phyloP scores from a whole-genome alignment of 208 protist species.

The Leishmania gerbilli region DNA sequence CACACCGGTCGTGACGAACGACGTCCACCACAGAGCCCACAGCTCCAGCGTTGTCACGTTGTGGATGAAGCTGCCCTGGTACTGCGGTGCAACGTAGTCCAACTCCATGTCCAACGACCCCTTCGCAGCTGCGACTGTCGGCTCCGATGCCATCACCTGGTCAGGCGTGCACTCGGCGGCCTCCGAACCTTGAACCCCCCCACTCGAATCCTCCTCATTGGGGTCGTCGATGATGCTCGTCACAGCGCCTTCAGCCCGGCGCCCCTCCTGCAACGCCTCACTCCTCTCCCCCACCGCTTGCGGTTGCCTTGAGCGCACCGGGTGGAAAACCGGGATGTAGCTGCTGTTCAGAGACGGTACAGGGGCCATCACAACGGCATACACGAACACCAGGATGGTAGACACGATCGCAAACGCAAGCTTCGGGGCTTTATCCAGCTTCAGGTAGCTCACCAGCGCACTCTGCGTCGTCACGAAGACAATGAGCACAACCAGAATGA shows the following conservation, averaged over 20 bases:
- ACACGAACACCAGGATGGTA: slow-evolving; percentile 24
- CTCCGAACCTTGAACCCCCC: too few relatives aligned
- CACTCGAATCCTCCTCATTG: too few relatives aligned
- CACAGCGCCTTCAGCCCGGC: neutral
- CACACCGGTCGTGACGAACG: slow-evolving; percentile 42
- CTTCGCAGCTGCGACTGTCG: too few relatives aligned
- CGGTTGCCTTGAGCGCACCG: neutral
- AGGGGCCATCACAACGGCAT: slow-evolving; percentile 28
- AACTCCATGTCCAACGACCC: slow-evolving; percentile 24
- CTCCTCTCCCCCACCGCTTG: neutral
- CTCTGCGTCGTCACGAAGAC: slow-evolving; percentile 55
- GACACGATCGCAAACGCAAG: slow-evolving; percentile 49
- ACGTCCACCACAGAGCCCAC: slow-evolving; percentile 58
- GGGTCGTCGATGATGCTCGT: too few relatives aligned
- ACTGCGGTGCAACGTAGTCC: slow-evolving; percentile 70
- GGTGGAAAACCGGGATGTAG: slow-evolving; percentile 11
- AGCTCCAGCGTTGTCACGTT: slow-evolving; percentile 40
- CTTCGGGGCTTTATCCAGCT: slow-evolving; percentile 20
- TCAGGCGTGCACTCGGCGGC: neutral
- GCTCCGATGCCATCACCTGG: neutral
- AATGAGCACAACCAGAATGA: slow-evolving; percentile 51
- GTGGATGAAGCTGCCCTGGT: slow-evolving; percentile 49
- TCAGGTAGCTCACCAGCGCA: slow-evolving; percentile 44
- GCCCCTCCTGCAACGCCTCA: neutral
- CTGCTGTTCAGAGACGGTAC: slow-evolving; percentile 40